Evolutionary conservation across 768 basidiomycete species (phyloP), one percentile per base, ranked within the genome.

Genomic region (Cubamyces lactineus): DNA sequence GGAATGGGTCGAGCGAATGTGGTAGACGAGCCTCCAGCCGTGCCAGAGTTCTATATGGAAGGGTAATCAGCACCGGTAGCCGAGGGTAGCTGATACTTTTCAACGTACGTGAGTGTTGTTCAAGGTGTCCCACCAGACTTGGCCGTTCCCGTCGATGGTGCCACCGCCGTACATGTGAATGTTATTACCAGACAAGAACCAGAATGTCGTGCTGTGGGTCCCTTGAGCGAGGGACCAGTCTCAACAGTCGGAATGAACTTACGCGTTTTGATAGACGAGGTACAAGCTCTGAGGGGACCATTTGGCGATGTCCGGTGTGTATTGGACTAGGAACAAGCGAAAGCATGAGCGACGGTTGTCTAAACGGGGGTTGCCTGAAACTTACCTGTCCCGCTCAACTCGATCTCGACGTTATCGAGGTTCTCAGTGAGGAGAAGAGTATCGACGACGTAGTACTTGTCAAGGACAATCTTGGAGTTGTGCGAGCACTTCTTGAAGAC

Each of bases 71-170:
- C 19, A 24, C 34, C 5, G 49, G 26, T 34, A 42, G 40, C 39
- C 45, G 7, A 23, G 48, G 46, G 8, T 13, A 23, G n/a, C n/a
- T n/a, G n/a, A n/a, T n/a, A n/a, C n/a, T n/a, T n/a, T n/a, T n/a
- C n/a, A 8, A 53, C 67, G 46, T 50, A 70, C 67, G 41, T 65
- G 49, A 2, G 63, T 71, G 53, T 66, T 71, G 57, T 70, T 68
- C 39, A 70, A 66, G 43, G 69, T 65, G 56, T 75, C 73, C 69
- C 71, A 75, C 74, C 80, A 79, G 26, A 77, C 74, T 64, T 82
- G 81, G 5, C 80, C 80, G 51, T 80, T 80, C 47, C 74, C 79
- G 70, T 82, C 79, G 51, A 83, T 73, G 16, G 77, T 78, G 38
- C 81, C 81, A 41, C 80, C 79, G 42, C 81, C 80, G 58, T 79